phyloP scores from a whole-genome alignment of 1,284 basidiomycete genomes.

The Acaromyces ingoldii region DNA sequence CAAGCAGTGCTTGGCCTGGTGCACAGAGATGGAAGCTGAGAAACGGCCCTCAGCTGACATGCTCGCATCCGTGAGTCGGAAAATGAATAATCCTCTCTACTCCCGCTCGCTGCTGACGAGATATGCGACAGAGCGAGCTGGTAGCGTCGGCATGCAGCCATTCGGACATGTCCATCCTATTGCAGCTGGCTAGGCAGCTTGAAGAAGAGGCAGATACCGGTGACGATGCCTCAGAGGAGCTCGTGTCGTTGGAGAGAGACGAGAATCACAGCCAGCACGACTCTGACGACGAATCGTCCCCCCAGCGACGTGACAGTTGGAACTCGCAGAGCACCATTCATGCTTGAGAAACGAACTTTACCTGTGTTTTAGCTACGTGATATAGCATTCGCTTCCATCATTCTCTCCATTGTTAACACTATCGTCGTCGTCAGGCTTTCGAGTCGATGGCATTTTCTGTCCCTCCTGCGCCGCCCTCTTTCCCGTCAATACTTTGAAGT shows the following conservation, averaged over 20 bases:
- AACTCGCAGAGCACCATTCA: slow-evolving; percentile 1
- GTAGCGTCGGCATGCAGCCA: not conserved
- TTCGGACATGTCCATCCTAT: not conserved
- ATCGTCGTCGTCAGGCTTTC: too few relatives aligned
- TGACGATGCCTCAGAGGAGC: not conserved
- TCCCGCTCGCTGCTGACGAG: not conserved
- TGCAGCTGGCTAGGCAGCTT: not conserved
- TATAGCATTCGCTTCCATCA: too few relatives aligned
- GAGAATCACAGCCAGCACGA: not conserved
- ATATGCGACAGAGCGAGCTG: slow-evolving; percentile 5
- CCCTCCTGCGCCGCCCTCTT: too few relatives aligned
- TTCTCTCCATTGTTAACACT: too few relatives aligned
- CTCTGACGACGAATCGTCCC: too few relatives aligned
- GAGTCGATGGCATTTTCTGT: too few relatives aligned
- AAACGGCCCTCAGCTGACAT: slow-evolving; percentile 33
- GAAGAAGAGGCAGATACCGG: slow-evolving; percentile 3
- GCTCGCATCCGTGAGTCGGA: slow-evolving; percentile 21
- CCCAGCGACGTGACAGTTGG: slow-evolving; percentile 5
- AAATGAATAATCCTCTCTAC: not conserved
- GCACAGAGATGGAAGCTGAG: slow-evolving; percentile 34
- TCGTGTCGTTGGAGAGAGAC: not conserved
- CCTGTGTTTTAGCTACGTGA: too few relatives aligned
- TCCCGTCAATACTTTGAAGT: too few relatives aligned
- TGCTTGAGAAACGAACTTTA: too few relatives aligned
- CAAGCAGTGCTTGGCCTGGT: slow-evolving; percentile 36